phyloP scores from a whole-genome alignment of 2,329 filamentous ascomycete species.

The Penicillium sp. region DNA sequence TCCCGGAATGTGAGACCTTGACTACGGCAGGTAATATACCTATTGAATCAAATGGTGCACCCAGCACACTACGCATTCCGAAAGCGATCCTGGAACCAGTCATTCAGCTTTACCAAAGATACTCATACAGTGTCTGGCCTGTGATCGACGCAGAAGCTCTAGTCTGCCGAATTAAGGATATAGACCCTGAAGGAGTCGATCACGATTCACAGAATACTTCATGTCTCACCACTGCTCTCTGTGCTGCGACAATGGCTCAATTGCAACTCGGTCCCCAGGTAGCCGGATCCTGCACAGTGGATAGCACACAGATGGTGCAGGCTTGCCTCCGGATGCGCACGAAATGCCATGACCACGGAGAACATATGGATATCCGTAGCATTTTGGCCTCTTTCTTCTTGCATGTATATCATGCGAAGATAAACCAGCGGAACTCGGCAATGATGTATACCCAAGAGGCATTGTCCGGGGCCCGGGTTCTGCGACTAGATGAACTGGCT shows the following conservation, averaged over 20 bases:
- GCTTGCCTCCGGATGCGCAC: conserved; percentile 27
- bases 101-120: conserved; percentile 23
- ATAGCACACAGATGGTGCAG: conserved; percentile 22
- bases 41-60: background rate
- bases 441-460: conserved; percentile 35
- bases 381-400: conserved; percentile 33
- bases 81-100: conserved; percentile 15
- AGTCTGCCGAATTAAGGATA: conserved; percentile 13
- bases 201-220: conserved; percentile 7
- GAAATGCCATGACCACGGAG: conserved; percentile 11
- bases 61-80: conserved; percentile 6
- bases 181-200: conserved; percentile 11
- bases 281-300: conserved; percentile 9
- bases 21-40: background rate
- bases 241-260: conserved; percentile 35
- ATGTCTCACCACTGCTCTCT: conserved; percentile 28
- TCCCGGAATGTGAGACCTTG: background rate
- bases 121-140: conserved; percentile 34
- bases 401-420: conserved; percentile 35
- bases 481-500: conserved; percentile 22
- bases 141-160: conserved; percentile 25
- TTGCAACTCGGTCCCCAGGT: conserved; percentile 25
- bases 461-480: conserved; percentile 22
- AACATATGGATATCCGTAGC: conserved; percentile 22
- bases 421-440: conserved; percentile 28